phyloP scores from a whole-genome alignment of 305 asterid genomes.

The Salvia sclarea region DNA sequence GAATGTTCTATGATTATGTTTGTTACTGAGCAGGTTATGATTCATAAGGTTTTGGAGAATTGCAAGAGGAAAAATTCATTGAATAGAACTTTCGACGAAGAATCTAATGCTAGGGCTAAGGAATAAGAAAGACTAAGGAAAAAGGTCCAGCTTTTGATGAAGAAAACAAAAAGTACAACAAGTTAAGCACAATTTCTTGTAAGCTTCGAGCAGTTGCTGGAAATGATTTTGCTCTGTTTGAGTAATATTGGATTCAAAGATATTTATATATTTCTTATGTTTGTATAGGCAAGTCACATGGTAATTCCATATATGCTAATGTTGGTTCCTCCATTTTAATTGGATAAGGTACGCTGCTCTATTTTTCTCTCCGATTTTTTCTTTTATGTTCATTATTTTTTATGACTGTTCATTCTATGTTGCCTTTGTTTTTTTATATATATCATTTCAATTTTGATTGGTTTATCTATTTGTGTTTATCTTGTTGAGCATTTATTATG shows the following conservation, averaged over 20 bases:
- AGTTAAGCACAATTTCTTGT: constrained; percentile 49
- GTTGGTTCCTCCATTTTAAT: constrained; percentile 86
- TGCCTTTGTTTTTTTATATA: neutral
- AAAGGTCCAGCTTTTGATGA: constrained; percentile 72
- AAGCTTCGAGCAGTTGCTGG: neutral
- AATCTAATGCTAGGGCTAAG: constrained; percentile 43
- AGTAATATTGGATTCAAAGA: constrained; percentile 8
- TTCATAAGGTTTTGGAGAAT: constrained; percentile 72
- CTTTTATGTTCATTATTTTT: neutral
- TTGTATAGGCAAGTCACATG: constrained; percentile 88
- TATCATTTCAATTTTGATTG: too few species aligned
- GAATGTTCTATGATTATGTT: too few species aligned
- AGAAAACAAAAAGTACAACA: constrained; percentile 68
- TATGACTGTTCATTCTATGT: neutral
- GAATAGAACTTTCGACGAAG: constrained; percentile 59
- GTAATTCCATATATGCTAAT: constrained; percentile 99
- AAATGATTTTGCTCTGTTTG: constrained; percentile 4
- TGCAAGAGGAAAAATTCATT: constrained; percentile 68
- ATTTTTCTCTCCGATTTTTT: neutral
- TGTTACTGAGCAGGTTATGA: constrained; percentile 64
- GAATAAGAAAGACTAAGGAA: constrained; percentile 62
- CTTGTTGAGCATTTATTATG: too few species aligned
- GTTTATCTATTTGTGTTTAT: too few species aligned
- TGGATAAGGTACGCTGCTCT: constrained; percentile 88
- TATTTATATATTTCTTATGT: constrained; percentile 21